These are phyloP conservation scores for Aspergillus wentii DNA, from an alignment of 495 filamentous ascomycete genomes.

Conservation along the genomic window DNA sequence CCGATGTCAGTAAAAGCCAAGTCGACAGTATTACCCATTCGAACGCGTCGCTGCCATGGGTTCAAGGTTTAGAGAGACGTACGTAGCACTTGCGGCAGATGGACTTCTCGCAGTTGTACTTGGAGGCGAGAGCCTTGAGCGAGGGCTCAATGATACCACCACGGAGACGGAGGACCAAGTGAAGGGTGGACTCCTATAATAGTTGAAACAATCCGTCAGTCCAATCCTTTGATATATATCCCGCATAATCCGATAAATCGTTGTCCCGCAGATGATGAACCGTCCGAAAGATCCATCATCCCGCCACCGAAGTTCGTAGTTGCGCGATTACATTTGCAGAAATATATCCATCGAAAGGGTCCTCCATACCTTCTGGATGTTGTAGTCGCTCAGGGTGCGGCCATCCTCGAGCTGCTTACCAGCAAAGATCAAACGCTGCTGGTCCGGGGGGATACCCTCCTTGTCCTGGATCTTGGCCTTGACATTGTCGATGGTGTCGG, in stretches of 20 bases:
- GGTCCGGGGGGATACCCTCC: slow-evolving; percentile 98
- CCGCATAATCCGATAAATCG: background rate
- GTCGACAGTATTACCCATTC: no score
- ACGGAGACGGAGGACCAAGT: slow-evolving; percentile 98
- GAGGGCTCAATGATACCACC: slow-evolving; percentile 99
- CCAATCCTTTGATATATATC: slow-evolving; percentile 5
- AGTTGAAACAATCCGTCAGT: slow-evolving; percentile 22
- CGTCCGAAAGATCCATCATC: background rate
- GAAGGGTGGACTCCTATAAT: slow-evolving; percentile 93
- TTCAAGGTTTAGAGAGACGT: slow-evolving; percentile 31
- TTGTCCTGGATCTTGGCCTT: slow-evolving; percentile 99
- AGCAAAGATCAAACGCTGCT: slow-evolving; percentile 99
- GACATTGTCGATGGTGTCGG: slow-evolving; percentile 98
- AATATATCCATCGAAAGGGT: no score
- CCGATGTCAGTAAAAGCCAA: slow-evolving; percentile 19
- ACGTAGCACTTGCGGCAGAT: slow-evolving; percentile 99
- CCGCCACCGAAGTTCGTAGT: no score
- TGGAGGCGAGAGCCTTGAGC: slow-evolving; percentile 94
- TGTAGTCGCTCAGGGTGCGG: slow-evolving; percentile 97
- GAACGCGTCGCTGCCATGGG: no score
- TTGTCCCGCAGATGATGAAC: background rate
- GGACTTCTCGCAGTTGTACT: slow-evolving; percentile 99
- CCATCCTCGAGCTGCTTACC: slow-evolving; percentile 99
- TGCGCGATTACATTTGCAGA: no score
- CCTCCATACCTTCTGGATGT: slow-evolving; percentile 93